Percentiles rank a stretch among this genome's conserved stretches.
Conservation (phyloP, 2,329 filamentous ascomycete genomes). For the Aspergillus eucalypticola region DNA sequence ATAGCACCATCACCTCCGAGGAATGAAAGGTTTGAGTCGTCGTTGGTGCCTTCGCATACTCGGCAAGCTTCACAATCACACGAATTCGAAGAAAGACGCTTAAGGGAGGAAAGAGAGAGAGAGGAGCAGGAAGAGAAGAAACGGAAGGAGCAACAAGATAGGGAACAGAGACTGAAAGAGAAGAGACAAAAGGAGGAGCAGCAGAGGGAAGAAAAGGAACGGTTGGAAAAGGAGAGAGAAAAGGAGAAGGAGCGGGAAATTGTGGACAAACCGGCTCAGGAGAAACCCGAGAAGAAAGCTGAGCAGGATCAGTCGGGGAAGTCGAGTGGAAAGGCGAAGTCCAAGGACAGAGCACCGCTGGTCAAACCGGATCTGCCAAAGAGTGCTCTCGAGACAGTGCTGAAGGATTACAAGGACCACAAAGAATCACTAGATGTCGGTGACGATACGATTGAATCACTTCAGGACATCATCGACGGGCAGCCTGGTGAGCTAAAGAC, state of each 20-base stretch:
- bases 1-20: conserved; percentile 22
- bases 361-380: conserved; percentile 43
- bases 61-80: conserved; percentile 3
- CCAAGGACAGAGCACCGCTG: conserved; percentile 26
- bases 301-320: neutral
- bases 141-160: neutral
- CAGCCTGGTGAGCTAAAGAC: conserved; percentile 27
- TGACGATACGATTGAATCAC: conserved; percentile 49
- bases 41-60: conserved; percentile 12
- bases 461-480: conserved; percentile 44
- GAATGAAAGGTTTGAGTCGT: conserved; percentile 10
- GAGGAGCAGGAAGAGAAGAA: conserved; percentile 14
- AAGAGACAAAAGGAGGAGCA: conserved; percentile 9
- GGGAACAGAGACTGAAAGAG: neutral
- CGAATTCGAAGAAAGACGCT: conserved; percentile 8
- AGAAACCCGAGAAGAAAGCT: neutral
- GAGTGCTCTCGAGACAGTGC: conserved; percentile 45
- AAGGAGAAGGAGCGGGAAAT: neutral
- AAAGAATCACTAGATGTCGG: conserved; percentile 42
- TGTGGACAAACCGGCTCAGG: neutral
- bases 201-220: neutral
- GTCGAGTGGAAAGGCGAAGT: conserved; percentile 1
- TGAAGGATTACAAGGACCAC: conserved; percentile 42
- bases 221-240: neutral
- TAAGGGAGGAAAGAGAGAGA: conserved; percentile 8